These are phyloP conservation scores for Amylostereum areolatum DNA, from an alignment of 1,284 basidiomycete species.

Conservation along the genomic window DNA sequence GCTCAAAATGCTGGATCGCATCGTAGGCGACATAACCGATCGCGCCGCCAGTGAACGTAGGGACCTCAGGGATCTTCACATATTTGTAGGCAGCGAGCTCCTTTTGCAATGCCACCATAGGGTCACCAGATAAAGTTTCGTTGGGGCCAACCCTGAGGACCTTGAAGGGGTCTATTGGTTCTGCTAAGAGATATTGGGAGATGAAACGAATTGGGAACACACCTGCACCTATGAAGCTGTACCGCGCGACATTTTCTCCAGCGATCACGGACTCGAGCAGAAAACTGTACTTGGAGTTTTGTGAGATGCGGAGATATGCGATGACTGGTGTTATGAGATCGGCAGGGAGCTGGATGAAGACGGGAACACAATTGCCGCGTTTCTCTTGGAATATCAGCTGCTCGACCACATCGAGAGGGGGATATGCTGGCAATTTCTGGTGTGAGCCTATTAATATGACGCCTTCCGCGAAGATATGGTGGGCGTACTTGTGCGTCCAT, in stretches of 20 bases:
- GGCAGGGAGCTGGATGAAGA: constrained; percentile 90
- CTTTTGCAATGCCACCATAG: constrained; percentile 78
- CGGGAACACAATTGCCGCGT: constrained; percentile 86
- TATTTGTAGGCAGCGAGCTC: constrained; percentile 88
- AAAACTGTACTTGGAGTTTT: constrained; percentile 91
- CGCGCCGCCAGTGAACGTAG: constrained; percentile 96
- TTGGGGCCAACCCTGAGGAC: constrained; percentile 85
- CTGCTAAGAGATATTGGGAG: too few relatives aligned
- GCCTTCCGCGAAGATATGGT: neutral
- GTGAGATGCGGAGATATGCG: constrained; percentile 90
- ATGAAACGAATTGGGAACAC: constrained; percentile 21
- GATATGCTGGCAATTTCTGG: constrained; percentile 61
- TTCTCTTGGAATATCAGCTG: constrained; percentile 71
- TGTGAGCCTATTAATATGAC: neutral
- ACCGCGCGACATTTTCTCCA: constrained; percentile 89
- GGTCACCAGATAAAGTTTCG: constrained; percentile 84
- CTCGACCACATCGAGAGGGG: constrained; percentile 66
- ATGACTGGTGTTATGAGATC: constrained; percentile 97
- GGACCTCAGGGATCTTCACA: constrained; percentile 85
- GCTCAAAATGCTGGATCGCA: constrained; percentile 95
- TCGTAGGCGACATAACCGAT: constrained; percentile 98
- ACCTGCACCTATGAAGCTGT: constrained; percentile 96
- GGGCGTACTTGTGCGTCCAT: constrained; percentile 59
- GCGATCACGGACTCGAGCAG: constrained; percentile 88
- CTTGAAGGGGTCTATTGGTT: constrained; percentile 78